Evolutionary conservation across 257 asterid species (phyloP), one percentile per base, ranked within the genome.

Genomic region (Penstemon eatonii): DNA sequence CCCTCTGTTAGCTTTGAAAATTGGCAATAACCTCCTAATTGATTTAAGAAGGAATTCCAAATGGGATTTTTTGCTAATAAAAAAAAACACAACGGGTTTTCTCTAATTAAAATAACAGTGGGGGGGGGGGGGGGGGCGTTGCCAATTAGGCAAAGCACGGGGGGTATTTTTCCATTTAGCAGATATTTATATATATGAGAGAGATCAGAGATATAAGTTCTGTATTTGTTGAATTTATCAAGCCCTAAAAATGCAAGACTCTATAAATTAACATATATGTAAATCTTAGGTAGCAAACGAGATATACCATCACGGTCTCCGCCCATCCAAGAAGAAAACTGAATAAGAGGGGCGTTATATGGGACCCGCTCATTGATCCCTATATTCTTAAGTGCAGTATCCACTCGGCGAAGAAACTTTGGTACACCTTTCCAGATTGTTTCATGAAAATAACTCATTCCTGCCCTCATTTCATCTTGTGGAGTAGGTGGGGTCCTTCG

Each of bases 291-390:
- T 42, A 55, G 54, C 25, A 6, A 11, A 39, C 19, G 38, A 70
- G 18, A 45, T 10, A 56, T 80, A 84, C 89, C 89, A 54, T 82
- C 87, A 56, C 87, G 87, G 56, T 84, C 89, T 62, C 85, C 87
- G 61, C 85, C 89, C 89, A 83, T 83, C 89, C 89, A 83, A 37
- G 89, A 84, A 12, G 86, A 84, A 41, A 84, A 84, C n/a, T 84
- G 89, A 69, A 84, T 79, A 5, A 84, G 68, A 66, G 86, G 89
- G 68, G 89, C 89, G 67, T 84, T 84, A 65, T 84, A 81, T 7
- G 86, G 89, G 58, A 84, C 78, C n/a, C 89, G 82, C 59, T 84
- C 86, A 38, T 84, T 81, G 15, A 84, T 84, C 79, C 89, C 84
- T 10, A 84, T 78, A 72, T 78, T 81, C 78, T 84, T 81, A 9